Evolutionary conservation across 257 asterid genomes (phyloP).

Genomic region (Solanum pennellii): DNA sequence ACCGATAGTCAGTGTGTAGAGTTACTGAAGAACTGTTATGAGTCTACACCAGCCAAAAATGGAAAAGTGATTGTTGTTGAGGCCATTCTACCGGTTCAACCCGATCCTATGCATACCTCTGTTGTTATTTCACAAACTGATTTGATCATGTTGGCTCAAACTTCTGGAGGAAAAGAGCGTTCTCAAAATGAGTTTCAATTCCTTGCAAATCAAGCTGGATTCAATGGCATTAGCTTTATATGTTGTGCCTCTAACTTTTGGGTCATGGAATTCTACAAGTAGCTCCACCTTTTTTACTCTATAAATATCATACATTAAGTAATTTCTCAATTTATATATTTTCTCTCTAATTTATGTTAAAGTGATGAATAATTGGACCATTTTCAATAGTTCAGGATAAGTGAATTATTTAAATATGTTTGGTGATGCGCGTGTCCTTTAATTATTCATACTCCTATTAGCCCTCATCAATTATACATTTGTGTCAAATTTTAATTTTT

Average conservation of each 20-base stretch:
- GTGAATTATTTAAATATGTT: too few relatives aligned
- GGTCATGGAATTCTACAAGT: conserved; percentile 28
- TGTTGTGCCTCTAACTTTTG: conserved; percentile 15
- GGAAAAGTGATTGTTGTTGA: conserved; percentile 28
- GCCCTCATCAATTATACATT: neutral
- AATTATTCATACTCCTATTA: neutral
- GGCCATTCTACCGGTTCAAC: conserved; percentile 1
- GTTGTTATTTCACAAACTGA: neutral
- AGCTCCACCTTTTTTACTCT: neutral
- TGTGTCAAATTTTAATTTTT: too few relatives aligned
- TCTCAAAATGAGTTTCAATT: conserved; percentile 6
- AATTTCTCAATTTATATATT: too few relatives aligned
- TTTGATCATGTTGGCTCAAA: conserved; percentile 4
- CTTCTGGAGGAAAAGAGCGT: conserved; percentile 31
- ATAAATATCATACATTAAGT: too few relatives aligned
- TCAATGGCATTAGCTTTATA: conserved; percentile 6
- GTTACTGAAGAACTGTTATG: conserved; percentile 19
- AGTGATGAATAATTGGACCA: neutral
- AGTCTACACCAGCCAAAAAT: conserved; percentile 7
- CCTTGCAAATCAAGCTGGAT: conserved; percentile 25
- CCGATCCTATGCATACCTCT: neutral
- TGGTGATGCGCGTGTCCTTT: neutral
- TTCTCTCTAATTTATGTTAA: neutral
- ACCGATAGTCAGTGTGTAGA: conserved; percentile 20
- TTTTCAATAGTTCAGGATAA: neutral